Base-by-base conservation (phyloP, 78 protist species). In the Dictyostelium purpureum region DNA sequence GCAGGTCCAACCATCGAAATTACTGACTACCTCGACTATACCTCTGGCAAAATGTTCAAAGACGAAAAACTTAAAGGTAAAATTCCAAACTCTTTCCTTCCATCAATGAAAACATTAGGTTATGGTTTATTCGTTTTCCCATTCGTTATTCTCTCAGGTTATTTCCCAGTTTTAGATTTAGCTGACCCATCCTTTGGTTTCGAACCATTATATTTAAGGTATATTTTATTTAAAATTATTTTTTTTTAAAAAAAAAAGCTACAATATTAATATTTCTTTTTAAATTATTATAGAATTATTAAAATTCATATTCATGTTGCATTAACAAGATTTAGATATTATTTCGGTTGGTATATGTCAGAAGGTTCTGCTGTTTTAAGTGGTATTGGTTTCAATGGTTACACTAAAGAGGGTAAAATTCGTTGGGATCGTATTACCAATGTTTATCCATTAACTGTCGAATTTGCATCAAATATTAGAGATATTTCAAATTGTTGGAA, bases 1-100 rank as follows among this genome's bases (percentile, higher is more conserved):
- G 94, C 95, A 6, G 97, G 97, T 26, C 97, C 97, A n/a, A 47
- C 93, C 54, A 47, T 95, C 35, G 97, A 95, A 52, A 66, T 95
- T 56, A 10, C 70, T n/a, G 94, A 95, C 33, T 95, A 95, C 63
- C 57, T 83, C 45, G 51, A 28, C 16, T 82, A 65, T n/a, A 74
- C 87, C 9, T 57, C 88, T 66, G 42, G 26, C n/a, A 26, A 51
- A 51, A 79, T 89, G 88, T 89, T 76, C 40, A 59, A 45, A n/a
- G 70, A 70, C n/a, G 26, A 33, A 11, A 45, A 14, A 57, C n/a
- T 49, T 21, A 66, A 66, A 2, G 79, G 79, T 49, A 28, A 47
- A 19, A 40, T 73, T 4, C 94, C 94, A 33, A 31, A 37, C 0
- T 21, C 76, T 9, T n/a, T 28, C 14, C 24, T 56, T 33, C 74